Conservation (phyloP, 371 early-diverging fungal genomes). For the Syncephalis fuscata region DNA sequence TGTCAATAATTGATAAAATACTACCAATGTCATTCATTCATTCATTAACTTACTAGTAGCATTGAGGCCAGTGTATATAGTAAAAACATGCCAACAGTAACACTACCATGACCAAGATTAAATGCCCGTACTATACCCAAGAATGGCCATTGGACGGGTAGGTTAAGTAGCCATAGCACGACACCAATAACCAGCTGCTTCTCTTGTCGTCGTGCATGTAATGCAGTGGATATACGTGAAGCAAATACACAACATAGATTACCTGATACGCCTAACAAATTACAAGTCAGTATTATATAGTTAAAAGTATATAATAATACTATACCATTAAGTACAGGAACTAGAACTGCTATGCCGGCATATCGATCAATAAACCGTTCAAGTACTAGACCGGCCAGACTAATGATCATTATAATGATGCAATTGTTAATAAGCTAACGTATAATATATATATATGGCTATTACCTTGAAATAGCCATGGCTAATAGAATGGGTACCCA, state of each 20-base stretch:
- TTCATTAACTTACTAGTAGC: neutral
- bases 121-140: conserved; percentile 33
- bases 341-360: conserved; percentile 56
- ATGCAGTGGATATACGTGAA: conserved; percentile 56
- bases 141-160: conserved; percentile 54
- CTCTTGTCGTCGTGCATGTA: conserved; percentile 38
- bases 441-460: neutral
- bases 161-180: conserved; percentile 44
- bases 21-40: too few species aligned
- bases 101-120: conserved; percentile 20
- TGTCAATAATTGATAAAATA: conserved; percentile 18
- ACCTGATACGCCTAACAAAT: conserved; percentile 41
- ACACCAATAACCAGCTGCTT: conserved; percentile 31
- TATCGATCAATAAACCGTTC: conserved; percentile 51
- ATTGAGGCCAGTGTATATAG: conserved; percentile 12
- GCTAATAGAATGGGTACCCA: conserved; percentile 63
- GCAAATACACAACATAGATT: conserved; percentile 73
- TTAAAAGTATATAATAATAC: neutral
- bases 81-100: conserved; percentile 3
- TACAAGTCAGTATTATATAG: too few species aligned
- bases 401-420: neutral
- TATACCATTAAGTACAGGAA: conserved; percentile 50
- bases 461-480: conserved; percentile 53
- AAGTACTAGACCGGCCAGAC: conserved; percentile 57
- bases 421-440: conserved; percentile 5